A percentile compares a stretch with the other conserved stretches of the same genome.
Evolutionary conservation across 805 yeast species (phyloP).

Genomic region (Candida fluviatilis): DNA sequence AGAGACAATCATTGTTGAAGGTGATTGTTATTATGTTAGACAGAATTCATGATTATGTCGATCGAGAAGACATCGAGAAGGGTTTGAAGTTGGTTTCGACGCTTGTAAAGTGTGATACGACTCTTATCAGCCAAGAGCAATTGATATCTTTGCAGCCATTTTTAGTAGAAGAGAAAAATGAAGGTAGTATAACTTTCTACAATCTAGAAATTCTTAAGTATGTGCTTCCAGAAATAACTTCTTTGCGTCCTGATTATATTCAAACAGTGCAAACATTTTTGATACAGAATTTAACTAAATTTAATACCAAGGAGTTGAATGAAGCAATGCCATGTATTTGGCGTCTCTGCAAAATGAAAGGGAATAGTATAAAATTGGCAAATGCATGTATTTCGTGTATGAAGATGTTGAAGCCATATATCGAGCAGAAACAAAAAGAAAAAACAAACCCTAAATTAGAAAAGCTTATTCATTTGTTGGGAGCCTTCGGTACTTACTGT

Average conservation of each 20-base stretch:
- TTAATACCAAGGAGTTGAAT: conserved; percentile 56
- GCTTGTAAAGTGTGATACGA: conserved; percentile 49
- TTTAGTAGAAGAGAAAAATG: conserved; percentile 44
- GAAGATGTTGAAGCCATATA: conserved; percentile 44
- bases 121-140: conserved; percentile 62
- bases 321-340: conserved; percentile 72
- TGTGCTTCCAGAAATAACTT: conserved; percentile 39
- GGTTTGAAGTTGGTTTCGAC: conserved; percentile 50
- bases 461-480: conserved; percentile 58
- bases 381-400: conserved; percentile 65
- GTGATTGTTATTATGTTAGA: conserved; percentile 29
- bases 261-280: conserved; percentile 47
- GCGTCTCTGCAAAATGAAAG: conserved; percentile 45
- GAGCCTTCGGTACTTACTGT: conserved; percentile 69
- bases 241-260: conserved; percentile 50
- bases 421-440: conserved; percentile 17
- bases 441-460: conserved; percentile 27
- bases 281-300: conserved; percentile 55
- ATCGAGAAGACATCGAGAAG: conserved; percentile 22
- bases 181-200: conserved; percentile 38
- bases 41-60: conserved; percentile 22
- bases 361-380: conserved; percentile 46
- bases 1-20: conserved; percentile 13
- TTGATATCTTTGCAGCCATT: conserved; percentile 62
- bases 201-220: conserved; percentile 52